These are phyloP conservation scores for Hemisphaericaspora lyxosophila DNA, from an alignment of 1,139 yeast species.

Conservation along the genomic window DNA sequence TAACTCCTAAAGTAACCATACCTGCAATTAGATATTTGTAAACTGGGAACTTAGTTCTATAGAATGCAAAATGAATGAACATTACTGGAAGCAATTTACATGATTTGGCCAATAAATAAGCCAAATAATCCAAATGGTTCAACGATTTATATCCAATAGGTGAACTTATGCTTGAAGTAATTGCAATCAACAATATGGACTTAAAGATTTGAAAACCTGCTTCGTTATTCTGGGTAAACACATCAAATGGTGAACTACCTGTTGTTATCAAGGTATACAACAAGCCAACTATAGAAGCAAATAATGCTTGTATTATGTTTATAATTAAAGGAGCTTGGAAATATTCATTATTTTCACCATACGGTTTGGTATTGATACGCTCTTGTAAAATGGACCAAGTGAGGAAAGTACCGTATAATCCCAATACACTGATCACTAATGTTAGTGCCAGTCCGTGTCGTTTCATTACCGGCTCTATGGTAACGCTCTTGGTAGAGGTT, in stretches of 20 bases:
- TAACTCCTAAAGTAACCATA: slow-evolving; percentile 78
- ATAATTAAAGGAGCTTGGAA: slow-evolving; percentile 78
- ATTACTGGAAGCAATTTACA: slow-evolving; percentile 93
- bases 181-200: slow-evolving; percentile 62
- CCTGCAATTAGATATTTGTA: slow-evolving; percentile 78
- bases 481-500: slow-evolving; percentile 1
- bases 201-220: slow-evolving; percentile 23
- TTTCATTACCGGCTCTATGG: slow-evolving; percentile 8
- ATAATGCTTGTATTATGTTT: slow-evolving; percentile 68
- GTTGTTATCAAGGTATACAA: slow-evolving; percentile 48
- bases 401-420: slow-evolving; percentile 81
- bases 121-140: slow-evolving; percentile 80
- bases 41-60: slow-evolving; percentile 68
- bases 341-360: slow-evolving; percentile 46
- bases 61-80: slow-evolving; percentile 74
- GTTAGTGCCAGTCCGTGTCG: slow-evolving; percentile 27
- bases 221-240: slow-evolving; percentile 28
- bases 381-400: slow-evolving; percentile 94
- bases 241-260: slow-evolving; percentile 24
- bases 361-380: slow-evolving; percentile 75
- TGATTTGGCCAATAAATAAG: slow-evolving; percentile 83
- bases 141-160: slow-evolving; percentile 79
- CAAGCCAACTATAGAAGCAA: slow-evolving; percentile 71
- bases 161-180: slow-evolving; percentile 77
- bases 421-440: slow-evolving; percentile 57